A percentile compares a stretch with the other conserved stretches of the same genome.
Conservation (phyloP, 1,284 basidiomycete genomes). For the Takashimella koratensis region DNA sequence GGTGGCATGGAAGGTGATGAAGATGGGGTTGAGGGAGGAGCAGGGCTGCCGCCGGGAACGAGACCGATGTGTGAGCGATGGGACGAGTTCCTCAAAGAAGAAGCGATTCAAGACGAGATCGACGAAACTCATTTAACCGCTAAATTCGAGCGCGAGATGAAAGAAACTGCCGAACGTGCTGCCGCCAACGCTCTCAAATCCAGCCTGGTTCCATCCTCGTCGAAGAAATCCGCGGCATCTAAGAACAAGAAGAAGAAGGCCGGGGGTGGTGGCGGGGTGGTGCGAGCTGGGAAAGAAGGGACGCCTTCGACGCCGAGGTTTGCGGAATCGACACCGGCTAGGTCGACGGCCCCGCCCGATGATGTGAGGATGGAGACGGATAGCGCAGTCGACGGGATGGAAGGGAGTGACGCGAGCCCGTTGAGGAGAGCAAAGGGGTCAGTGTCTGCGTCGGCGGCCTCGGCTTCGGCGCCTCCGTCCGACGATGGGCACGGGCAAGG, state of each 20-base stretch:
- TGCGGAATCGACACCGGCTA: not conserved
- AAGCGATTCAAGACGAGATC: conserved; percentile 36
- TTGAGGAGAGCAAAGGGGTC: too few species aligned
- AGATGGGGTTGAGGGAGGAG: not conserved
- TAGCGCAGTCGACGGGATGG: too few species aligned
- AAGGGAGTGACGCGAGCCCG: not conserved
- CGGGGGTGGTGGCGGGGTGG: not conserved
- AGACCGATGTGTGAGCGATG: conserved; percentile 40
- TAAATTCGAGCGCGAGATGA: not conserved
- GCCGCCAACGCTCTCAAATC: not conserved
- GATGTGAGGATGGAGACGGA: not conserved
- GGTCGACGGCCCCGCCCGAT: not conserved
- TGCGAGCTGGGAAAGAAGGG: not conserved
- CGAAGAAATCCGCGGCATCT: not conserved
- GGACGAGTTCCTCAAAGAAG: conserved; percentile 38
- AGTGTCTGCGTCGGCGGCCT: too few species aligned
- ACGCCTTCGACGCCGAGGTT: not conserved
- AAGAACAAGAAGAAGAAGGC: not conserved
- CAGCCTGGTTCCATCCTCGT: not conserved
- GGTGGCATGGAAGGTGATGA: not conserved
- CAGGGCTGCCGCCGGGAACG: conserved; percentile 4
- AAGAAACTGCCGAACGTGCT: not conserved
- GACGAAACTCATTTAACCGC: conserved; percentile 27
- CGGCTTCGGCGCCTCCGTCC: too few species aligned
- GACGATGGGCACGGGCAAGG: not conserved